phyloP scores from a whole-genome alignment of 768 basidiomycete genomes.

The Pleurotus platypus region DNA sequence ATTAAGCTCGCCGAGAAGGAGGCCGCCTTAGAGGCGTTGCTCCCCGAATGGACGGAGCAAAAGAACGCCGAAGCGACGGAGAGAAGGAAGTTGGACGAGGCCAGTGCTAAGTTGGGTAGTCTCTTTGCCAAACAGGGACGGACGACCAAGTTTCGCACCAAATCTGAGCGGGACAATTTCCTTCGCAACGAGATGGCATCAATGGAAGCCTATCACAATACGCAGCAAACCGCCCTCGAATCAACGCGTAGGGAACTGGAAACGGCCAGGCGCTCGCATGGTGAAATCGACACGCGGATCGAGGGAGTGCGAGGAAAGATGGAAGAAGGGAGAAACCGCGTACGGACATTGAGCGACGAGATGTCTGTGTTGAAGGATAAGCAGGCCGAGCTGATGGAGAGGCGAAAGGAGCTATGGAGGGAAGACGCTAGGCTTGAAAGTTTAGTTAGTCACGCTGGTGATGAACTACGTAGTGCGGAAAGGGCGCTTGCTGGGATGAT shows the following conservation, averaged over 20 bases:
- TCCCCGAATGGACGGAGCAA: slow-evolving; percentile 68
- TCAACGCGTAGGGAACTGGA: slow-evolving; percentile 48
- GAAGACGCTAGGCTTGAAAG: slow-evolving; percentile 89
- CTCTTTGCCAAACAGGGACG: slow-evolving; percentile 92
- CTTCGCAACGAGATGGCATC: slow-evolving; percentile 76
- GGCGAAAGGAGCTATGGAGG: slow-evolving; percentile 90
- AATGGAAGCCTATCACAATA: slow-evolving; percentile 55
- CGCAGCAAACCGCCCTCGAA: slow-evolving; percentile 54
- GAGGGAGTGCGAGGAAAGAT: slow-evolving; percentile 52
- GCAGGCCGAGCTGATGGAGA: slow-evolving; percentile 67
- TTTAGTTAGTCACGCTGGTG: slow-evolving; percentile 68
- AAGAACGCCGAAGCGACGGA: slow-evolving; percentile 48
- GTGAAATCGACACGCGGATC: slow-evolving; percentile 58
- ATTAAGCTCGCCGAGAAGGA: slow-evolving; percentile 63
- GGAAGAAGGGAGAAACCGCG: slow-evolving; percentile 59
- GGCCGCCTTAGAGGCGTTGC: slow-evolving; percentile 52
- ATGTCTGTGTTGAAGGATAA: slow-evolving; percentile 59
- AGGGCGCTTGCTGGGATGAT: slow-evolving; percentile 83
- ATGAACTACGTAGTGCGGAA: slow-evolving; percentile 81
- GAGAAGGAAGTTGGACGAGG: slow-evolving; percentile 70
- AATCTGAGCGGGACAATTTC: slow-evolving; percentile 79
- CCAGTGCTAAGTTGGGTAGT: slow-evolving; percentile 63
- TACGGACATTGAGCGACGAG: slow-evolving; percentile 60
- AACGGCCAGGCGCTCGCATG: slow-evolving; percentile 41
- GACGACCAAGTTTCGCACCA: slow-evolving; percentile 77